phyloP scores from a whole-genome alignment of 805 yeast genomes.

The Kuraishia cidri region DNA sequence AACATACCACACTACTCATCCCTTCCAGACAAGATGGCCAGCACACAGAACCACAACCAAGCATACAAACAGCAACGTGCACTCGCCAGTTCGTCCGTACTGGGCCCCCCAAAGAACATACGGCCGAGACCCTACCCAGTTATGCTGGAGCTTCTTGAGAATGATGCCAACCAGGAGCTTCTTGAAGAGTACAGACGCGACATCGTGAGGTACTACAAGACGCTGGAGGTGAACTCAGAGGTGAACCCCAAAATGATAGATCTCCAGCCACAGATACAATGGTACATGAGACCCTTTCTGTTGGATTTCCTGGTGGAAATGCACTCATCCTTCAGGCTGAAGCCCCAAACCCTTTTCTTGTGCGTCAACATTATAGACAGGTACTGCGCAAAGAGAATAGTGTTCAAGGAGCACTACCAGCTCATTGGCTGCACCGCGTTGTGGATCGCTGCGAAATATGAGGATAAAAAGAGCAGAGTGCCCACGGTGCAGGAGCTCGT shows the following conservation, averaged over 20 bases:
- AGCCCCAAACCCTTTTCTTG: constrained; percentile 58
- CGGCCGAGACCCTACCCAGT: constrained; percentile 25
- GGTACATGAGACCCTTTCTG: constrained; percentile 63
- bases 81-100: not conserved
- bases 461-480: constrained; percentile 49
- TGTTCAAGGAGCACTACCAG: constrained; percentile 79
- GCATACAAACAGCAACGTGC: too few relatives aligned
- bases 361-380: constrained; percentile 78
- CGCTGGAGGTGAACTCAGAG: constrained; percentile 25
- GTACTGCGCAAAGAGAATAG: constrained; percentile 82
- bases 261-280: constrained; percentile 81
- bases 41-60: too few relatives aligned
- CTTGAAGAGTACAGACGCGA: constrained; percentile 32
- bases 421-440: constrained; percentile 85
- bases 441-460: constrained; percentile 86
- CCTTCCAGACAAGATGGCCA: too few relatives aligned
- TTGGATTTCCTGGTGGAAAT: constrained; percentile 73
- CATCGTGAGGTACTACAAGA: constrained; percentile 26
- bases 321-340: constrained; percentile 51
- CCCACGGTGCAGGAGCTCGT: constrained; percentile 46
- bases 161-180: constrained; percentile 31
- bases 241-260: constrained; percentile 51
- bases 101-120: constrained; percentile 24
- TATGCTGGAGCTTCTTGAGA: constrained; percentile 37
- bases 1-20: too few relatives aligned